A percentile compares a stretch with the other conserved stretches of the same genome.
phyloP scores from a whole-genome alignment of 2,329 filamentous ascomycete genomes.

The Alternaria angustiovoidea region DNA sequence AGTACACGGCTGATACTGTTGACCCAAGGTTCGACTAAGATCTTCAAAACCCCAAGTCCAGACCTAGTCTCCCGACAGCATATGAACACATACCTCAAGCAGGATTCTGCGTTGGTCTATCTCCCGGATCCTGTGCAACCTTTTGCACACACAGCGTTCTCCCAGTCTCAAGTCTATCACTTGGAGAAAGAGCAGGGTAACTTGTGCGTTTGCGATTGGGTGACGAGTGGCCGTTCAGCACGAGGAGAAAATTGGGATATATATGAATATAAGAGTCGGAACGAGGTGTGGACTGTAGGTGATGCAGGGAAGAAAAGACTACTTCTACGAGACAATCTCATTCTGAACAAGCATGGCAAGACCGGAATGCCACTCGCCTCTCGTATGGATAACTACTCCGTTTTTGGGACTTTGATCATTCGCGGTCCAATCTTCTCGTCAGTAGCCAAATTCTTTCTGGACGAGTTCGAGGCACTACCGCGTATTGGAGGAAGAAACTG shows the following conservation, averaged over 20 bases:
- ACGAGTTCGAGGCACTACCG: constrained; percentile 79
- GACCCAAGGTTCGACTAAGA: constrained; percentile 85
- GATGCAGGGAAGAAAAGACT: constrained; percentile 61
- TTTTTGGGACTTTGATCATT: constrained; percentile 86
- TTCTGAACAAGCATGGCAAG: constrained; percentile 67
- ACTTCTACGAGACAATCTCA: constrained; percentile 83
- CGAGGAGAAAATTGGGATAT: constrained; percentile 91
- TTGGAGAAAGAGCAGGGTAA: constrained; percentile 59
- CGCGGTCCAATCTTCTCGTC: constrained; percentile 73
- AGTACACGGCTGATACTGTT: constrained; percentile 69
- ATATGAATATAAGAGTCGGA: constrained; percentile 78
- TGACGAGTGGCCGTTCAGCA: constrained; percentile 84
- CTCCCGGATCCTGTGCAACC: constrained; percentile 94
- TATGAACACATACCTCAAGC: constrained; percentile 58
- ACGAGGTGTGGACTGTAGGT: constrained; percentile 77
- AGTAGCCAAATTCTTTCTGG: constrained; percentile 77
- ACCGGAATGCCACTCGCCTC: constrained; percentile 40
- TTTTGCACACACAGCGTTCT: constrained; percentile 83
- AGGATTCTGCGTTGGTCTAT: constrained; percentile 64
- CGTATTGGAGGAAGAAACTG: constrained; percentile 86
- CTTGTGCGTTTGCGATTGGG: constrained; percentile 91
- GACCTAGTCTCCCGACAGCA: constrained; percentile 57
- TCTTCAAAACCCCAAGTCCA: constrained; percentile 79
- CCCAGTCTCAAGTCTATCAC: constrained; percentile 82
- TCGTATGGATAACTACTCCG: constrained; percentile 76